Evolutionary conservation across 306 rosid species (phyloP), one percentile per base, ranked within the genome.

Genomic region (Prunus salicina): DNA sequence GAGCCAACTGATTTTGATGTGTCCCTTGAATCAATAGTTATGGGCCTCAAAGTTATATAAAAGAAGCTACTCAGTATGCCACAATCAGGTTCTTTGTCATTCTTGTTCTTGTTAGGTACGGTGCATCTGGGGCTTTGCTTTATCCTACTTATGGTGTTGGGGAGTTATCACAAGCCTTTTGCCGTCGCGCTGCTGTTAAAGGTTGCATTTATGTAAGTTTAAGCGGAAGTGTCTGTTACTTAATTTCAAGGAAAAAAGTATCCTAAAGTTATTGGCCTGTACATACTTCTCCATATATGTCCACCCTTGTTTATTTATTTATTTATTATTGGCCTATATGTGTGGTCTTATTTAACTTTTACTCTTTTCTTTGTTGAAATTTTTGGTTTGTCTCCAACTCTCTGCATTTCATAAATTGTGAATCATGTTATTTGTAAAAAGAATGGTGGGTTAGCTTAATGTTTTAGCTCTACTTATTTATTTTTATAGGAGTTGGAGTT

Each of bases 161-260:
- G 74, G 99, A 95, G 82, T 83, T 92, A 64, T 86, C 97, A 52
- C 96, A 91, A 84, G 97, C 93, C 67, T 95, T 90, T 86, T 91
- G 93, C 65, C 97, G 96, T 15, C 93, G 96, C 63, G 97, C 97
- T 69, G 97, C 99, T 84, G 99, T 95, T 65, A 95, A 92, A 82
- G 97, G 97, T 56, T 92, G 96, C 91, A 79, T 92, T 69, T 85
- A 92, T 72, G 98, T 92, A 92, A 89, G 99, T 90, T 87, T 65
- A 75, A 74, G 63, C 43, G 14, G 49, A 72, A 13, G 56, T 75
- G 41, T 74, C 49, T 74, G 70, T 20, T 20, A 6, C 55, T 73
- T 60, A 0, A 7, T 2, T 18, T 68, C 45, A n/a, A 61, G 25
- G 41, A 51, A 41, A 51, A 41, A 25, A 41, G 20, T 51, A 20